These are phyloP conservation scores for Calonectria naviculata DNA, from an alignment of 2,329 filamentous ascomycete genomes.

Conservation along the genomic window DNA sequence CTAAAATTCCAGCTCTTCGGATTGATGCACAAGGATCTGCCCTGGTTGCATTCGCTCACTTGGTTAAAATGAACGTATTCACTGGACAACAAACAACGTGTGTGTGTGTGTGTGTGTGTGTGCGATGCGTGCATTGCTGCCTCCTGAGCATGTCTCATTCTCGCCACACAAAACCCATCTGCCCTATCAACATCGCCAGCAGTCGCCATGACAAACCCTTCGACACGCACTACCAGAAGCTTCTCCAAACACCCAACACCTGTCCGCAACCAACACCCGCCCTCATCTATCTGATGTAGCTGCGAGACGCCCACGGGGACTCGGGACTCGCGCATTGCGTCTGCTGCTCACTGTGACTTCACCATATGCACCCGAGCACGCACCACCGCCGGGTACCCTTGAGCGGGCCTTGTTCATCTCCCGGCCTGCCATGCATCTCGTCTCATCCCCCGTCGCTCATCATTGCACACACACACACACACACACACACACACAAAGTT, in stretches of 20 bases:
- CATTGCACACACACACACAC: too few species aligned
- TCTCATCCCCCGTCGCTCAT: neutral
- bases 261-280: neutral
- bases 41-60: neutral
- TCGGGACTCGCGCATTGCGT: slow-evolving; percentile 23
- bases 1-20: neutral
- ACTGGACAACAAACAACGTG: neutral
- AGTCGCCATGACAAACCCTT: too few species aligned
- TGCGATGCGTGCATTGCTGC: neutral
- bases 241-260: neutral
- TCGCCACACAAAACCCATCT: neutral
- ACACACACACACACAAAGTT: too few species aligned
- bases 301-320: slow-evolving; percentile 17
- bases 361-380: slow-evolving; percentile 31
- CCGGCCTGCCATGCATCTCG: neutral
- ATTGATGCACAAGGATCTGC: neutral
- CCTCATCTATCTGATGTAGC: slow-evolving; percentile 30
- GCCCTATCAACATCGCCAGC: too few species aligned
- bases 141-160: neutral
- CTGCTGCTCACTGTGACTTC: slow-evolving; percentile 39
- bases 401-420: slow-evolving; percentile 21
- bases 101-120: neutral
- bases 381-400: slow-evolving; percentile 35
- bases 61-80: neutral
- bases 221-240: neutral